Conservation (phyloP, 208 protist species). For the Acanthamoeba pearcei region DNA sequence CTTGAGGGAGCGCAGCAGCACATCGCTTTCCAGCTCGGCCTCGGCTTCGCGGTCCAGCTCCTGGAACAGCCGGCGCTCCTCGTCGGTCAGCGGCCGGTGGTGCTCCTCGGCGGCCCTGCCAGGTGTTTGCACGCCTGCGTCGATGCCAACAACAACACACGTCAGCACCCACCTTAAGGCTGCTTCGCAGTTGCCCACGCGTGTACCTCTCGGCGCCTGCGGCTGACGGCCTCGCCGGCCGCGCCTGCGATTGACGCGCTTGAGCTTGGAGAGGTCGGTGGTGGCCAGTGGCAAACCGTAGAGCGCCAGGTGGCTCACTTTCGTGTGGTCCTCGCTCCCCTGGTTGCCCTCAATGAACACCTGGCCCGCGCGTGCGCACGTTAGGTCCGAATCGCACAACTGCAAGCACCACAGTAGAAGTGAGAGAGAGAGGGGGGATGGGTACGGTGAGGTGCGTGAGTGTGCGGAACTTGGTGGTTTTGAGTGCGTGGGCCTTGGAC, state of each 20-base stretch:
- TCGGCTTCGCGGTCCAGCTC: not conserved
- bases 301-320: constrained; percentile 24
- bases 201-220: not conserved
- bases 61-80: not conserved
- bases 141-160: too few species aligned
- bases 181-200: too few species aligned
- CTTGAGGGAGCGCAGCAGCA: constrained; percentile 39
- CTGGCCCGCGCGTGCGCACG: not conserved
- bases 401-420: not conserved
- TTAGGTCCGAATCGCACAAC: not conserved
- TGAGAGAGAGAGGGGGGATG: not conserved
- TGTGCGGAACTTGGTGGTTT: constrained; percentile 42
- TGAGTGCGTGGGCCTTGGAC: not conserved
- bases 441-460: constrained; percentile 41
- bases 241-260: constrained; percentile 6
- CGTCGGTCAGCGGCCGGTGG: not conserved
- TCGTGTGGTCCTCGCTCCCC: not conserved
- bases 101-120: not conserved
- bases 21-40: constrained; percentile 2
- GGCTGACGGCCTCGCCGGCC: not conserved
- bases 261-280: constrained; percentile 57
- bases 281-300: constrained; percentile 21
- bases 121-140: not conserved
- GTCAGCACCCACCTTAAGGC: too few species aligned
- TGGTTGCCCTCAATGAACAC: constrained; percentile 62